Percentiles rank a stretch among this genome's conserved stretches.
phyloP scores from a whole-genome alignment of 2,329 filamentous ascomycete genomes.

The Trichophyton mentagrophytes region DNA sequence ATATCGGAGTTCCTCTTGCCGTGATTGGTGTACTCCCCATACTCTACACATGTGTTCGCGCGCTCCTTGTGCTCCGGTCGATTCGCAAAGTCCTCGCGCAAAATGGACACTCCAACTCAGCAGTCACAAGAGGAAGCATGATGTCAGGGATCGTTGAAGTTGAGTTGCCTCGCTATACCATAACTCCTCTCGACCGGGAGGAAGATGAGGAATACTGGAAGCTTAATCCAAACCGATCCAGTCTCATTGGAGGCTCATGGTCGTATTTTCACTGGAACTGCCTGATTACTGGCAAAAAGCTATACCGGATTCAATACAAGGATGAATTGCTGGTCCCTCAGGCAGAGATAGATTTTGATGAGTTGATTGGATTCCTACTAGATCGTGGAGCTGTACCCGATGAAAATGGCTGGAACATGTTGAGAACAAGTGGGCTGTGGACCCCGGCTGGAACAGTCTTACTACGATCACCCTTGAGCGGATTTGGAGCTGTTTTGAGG shows the following conservation, averaged over 20 bases:
- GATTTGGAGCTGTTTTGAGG: slow-evolving; percentile 37
- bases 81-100: slow-evolving; percentile 47
- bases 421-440: slow-evolving; percentile 48
- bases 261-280: slow-evolving; percentile 54
- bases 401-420: slow-evolving; percentile 44
- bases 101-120: slow-evolving; percentile 40
- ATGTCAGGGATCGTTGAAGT: slow-evolving; percentile 55
- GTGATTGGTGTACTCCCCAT: slow-evolving; percentile 51
- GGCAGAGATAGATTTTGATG: slow-evolving; percentile 44
- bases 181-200: slow-evolving; percentile 47
- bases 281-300: slow-evolving; percentile 49
- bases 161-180: slow-evolving; percentile 51
- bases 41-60: slow-evolving; percentile 51
- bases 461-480: slow-evolving; percentile 41
- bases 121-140: slow-evolving; percentile 50
- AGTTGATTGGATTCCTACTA: slow-evolving; percentile 49
- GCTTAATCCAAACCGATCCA: slow-evolving; percentile 39
- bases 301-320: slow-evolving; percentile 51
- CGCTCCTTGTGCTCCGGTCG: slow-evolving; percentile 46
- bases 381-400: slow-evolving; percentile 52
- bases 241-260: slow-evolving; percentile 50
- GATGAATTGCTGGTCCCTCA: slow-evolving; percentile 37
- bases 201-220: slow-evolving; percentile 47
- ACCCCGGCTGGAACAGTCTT: slow-evolving; percentile 47
- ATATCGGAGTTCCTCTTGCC: slow-evolving; percentile 46